These are phyloP conservation scores for Bruguiera sexangula DNA, from an alignment of 345 rosid species.

Conservation along the genomic window DNA sequence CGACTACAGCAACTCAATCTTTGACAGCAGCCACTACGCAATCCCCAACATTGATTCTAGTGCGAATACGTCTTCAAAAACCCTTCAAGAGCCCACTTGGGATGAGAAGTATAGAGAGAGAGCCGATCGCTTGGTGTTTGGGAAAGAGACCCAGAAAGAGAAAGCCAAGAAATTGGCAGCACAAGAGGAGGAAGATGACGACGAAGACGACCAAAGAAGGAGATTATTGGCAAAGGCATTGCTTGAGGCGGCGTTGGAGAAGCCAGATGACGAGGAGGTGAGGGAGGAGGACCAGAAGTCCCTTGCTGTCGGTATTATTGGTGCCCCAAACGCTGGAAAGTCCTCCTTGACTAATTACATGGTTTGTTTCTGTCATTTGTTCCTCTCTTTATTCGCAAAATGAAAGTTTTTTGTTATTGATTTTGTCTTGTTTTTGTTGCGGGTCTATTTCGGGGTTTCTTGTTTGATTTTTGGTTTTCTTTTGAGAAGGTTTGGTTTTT, in stretches of 20 bases:
- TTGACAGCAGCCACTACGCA: slow-evolving; percentile 55
- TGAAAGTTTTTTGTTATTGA: too few relatives aligned
- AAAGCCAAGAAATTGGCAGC: slow-evolving; percentile 23
- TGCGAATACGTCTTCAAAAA: slow-evolving; percentile 10
- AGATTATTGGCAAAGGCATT: slow-evolving; percentile 69
- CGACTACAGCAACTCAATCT: slow-evolving; percentile 40
- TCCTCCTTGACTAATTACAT: slow-evolving; percentile 78
- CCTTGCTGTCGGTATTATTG: slow-evolving; percentile 80
- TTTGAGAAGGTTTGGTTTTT: background rate
- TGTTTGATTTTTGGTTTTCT: background rate
- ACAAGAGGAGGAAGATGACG: slow-evolving; percentile 42
- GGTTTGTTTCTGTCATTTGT: slow-evolving; percentile 39
- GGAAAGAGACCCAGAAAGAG: slow-evolving; percentile 35
- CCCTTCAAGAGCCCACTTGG: slow-evolving; percentile 51
- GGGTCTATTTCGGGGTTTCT: too few relatives aligned
- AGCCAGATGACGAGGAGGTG: slow-evolving; percentile 57
- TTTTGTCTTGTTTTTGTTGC: too few relatives aligned
- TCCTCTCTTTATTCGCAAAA: background rate
- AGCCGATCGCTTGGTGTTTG: slow-evolving; percentile 51
- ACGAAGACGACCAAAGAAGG: slow-evolving; percentile 14
- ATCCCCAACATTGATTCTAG: slow-evolving; percentile 19
- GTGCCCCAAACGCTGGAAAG: slow-evolving; percentile 95
- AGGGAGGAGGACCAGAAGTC: slow-evolving; percentile 96
- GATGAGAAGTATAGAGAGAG: slow-evolving; percentile 57
- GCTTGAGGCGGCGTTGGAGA: slow-evolving; percentile 68